A percentile compares a stretch with the other conserved stretches of the same genome.
Evolutionary conservation across 1,284 basidiomycete species (phyloP).

Genomic region (Ceratobasidium sp.): DNA sequence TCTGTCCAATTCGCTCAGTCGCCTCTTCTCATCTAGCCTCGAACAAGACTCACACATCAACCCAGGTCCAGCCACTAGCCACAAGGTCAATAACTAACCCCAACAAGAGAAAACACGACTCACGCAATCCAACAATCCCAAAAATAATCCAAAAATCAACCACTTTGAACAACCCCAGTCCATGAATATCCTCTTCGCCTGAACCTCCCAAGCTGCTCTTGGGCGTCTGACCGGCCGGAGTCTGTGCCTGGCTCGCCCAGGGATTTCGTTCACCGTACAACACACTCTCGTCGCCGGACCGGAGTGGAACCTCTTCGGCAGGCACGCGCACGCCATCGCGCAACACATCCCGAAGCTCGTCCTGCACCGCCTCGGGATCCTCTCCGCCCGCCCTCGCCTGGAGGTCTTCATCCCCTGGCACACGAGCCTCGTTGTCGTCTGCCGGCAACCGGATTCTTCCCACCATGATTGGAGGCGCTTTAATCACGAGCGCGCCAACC

Average conservation of each 20-base stretch:
- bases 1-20: conserved; percentile 54
- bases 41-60: conserved; percentile 73
- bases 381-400: not conserved
- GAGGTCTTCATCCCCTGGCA: not conserved
- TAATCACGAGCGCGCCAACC: conserved; percentile 68
- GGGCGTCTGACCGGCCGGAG: not conserved
- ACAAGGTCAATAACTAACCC: conserved; percentile 10
- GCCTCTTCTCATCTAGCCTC: not conserved
- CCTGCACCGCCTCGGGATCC: not conserved
- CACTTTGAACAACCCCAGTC: conserved; percentile 57
- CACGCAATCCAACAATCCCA: conserved; percentile 70
- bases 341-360: not conserved
- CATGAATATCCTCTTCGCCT: conserved; percentile 54
- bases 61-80: conserved; percentile 82
- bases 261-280: conserved; percentile 34
- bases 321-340: not conserved
- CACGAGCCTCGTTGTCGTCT: not conserved
- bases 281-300: conserved; percentile 17
- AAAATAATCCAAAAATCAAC: conserved; percentile 81
- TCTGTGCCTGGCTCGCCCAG: conserved; percentile 33
- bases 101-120: conserved; percentile 30
- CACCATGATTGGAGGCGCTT: conserved; percentile 49
- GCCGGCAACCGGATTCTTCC: conserved; percentile 19
- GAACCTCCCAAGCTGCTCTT: not conserved
- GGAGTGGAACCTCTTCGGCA: conserved; percentile 18